Base-by-base conservation (phyloP, 2,329 filamentous ascomycete species). In the Aspergillus texensis region DNA sequence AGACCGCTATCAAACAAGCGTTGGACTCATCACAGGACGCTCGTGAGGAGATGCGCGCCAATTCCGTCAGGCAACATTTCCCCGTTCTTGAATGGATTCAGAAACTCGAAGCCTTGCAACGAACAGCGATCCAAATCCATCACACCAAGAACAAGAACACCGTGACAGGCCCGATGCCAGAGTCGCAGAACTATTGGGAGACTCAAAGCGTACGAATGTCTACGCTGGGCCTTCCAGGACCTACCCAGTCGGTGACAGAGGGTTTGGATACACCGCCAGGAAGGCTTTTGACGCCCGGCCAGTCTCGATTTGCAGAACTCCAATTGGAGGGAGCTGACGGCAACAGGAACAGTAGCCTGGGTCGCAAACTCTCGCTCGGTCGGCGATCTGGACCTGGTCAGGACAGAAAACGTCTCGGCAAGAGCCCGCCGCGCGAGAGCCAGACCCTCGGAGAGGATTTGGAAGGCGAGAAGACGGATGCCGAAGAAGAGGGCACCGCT, bases 51-150 rank as follows among this genome's bases (percentile, higher is more conserved):
- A 90, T 90, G 88, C 82, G 88, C 71, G 88, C 88, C 43, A 82
- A 86, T 63, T 88, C 86, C 26, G 86, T 85, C 4, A 86, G 87
- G 68, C 88, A 90, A 70, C 83, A 88, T 39, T 90, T 90, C 77
- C 88, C 88, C 14, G 87, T 90, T 12, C 85, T 85, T 3, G 86
- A 89, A 70, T 90, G 88, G 88, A 81, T 89, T 57, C 85, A 89
- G 69, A 86, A 88, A 64, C 78, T 90, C 11, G 87, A 89, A 65
- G 86, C 85, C 43, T 80, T 90, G 26, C 88, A 90, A 70, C 78
- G 78, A 16, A 86, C 84, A 8, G 82, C 87, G 0, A 89, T 90
- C 71, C 83, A 84, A 58, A 81, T 88, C n/a, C 83, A 85, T 70
- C 76, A 82, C 67, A 85, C 83, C 68, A 79, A 74, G 61, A 66